These are phyloP conservation scores for Kluyveromyces siamensis DNA, from an alignment of 805 yeast genomes.

Conservation along the genomic window DNA sequence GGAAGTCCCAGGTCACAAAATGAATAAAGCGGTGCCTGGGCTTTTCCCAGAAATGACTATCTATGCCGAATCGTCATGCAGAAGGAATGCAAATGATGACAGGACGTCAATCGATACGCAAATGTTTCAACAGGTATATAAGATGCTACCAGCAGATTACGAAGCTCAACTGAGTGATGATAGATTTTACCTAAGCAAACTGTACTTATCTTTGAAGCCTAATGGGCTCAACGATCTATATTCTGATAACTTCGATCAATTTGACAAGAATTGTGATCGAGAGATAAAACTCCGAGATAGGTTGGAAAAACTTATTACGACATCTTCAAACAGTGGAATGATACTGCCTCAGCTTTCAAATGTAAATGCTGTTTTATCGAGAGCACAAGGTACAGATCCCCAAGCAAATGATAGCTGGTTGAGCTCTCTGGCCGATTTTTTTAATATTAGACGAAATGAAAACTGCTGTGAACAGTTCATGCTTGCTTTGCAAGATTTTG, in stretches of 20 bases:
- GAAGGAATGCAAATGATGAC: slow-evolving; percentile 4
- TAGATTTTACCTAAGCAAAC: slow-evolving; percentile 22
- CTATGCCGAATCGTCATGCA: background rate
- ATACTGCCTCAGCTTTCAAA: slow-evolving; percentile 4
- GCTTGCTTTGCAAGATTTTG: background rate
- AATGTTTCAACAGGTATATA: slow-evolving; percentile 9
- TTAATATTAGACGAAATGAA: background rate
- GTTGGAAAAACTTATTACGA: slow-evolving; percentile 5
- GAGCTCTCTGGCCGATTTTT: background rate
- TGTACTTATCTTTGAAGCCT: slow-evolving; percentile 3
- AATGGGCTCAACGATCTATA: slow-evolving; percentile 1
- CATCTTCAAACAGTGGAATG: slow-evolving; percentile 4
- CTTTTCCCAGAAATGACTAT: slow-evolving; percentile 9
- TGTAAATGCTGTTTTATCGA: slow-evolving; percentile 4
- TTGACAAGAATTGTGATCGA: slow-evolving; percentile 21
- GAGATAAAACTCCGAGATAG: slow-evolving; percentile 20
- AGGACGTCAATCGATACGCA: slow-evolving; percentile 8
- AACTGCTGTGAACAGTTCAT: background rate
- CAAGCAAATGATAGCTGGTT: background rate
- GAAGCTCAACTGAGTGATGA: slow-evolving; percentile 18
- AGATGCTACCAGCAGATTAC: slow-evolving; percentile 9
- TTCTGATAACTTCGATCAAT: slow-evolving; percentile 22
- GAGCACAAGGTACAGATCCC: background rate
- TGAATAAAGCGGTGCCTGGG: slow-evolving; percentile 13
- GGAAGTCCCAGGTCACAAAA: background rate